Evolutionary conservation across 257 asterid genomes (phyloP), one percentile per base, ranked within the genome.

Genomic region (Nicotiana sylvestris): DNA sequence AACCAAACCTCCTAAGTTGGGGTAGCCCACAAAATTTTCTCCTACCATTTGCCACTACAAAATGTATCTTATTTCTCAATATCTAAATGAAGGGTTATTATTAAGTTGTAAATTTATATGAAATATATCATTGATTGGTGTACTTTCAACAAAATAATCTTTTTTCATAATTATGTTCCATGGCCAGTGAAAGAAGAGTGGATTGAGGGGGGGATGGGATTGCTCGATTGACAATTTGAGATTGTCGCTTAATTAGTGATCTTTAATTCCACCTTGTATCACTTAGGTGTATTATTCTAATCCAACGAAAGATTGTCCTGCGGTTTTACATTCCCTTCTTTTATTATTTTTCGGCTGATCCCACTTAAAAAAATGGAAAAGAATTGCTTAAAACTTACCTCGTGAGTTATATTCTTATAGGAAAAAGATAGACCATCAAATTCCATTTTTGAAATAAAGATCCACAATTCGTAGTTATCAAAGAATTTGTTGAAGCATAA

Each of bases 401-500:
- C 62, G 13, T 16, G 27, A 13, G 80, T 13, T 74, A 25, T 74
- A 74, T 74, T 74, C 80, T 74, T 49, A 49, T 15, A 74, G 80
- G 62, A 49, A 6, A 49, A 15, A 49, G 80, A 74, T 74, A 74
- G 62, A 74, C 80, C 80, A 49, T 74, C 43, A 49, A 74, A 13
- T 74, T 49, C 80, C 62, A 49, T 49, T 46, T 46, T 74, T 74
- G 43, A 74, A 49, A 74, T 46, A 49, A 13, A 11, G 43, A 21
- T 49, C 27, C 21, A 46, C 27, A 74, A 74, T 49, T 49, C 43
- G 62, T 74, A 74, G 7, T 49, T 21, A 27, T 9, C 15, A 74
- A 32, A 74, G 80, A 74, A 74, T 74, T 74, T 74, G 62, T 74
- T 49, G 6, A 72, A 74, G 79, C 61, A 25, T 74, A 74, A 74